Evolutionary conservation across 257 asterid genomes (phyloP), one percentile per base, ranked within the genome.

Genomic region (Nicotiana otophora): DNA sequence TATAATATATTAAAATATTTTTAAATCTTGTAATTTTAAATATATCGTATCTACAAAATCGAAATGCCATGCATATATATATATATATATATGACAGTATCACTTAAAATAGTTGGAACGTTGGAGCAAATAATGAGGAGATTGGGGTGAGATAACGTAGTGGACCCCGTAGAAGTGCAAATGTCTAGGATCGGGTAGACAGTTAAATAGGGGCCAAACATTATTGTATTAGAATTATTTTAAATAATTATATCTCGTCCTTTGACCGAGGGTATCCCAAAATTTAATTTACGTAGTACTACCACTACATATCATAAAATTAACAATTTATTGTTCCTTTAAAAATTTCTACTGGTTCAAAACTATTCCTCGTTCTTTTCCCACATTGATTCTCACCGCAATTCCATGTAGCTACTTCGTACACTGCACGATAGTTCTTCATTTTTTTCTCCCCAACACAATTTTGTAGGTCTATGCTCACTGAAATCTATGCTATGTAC

Each of bases 401-500:
- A 89, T 85, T 83, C 91, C 91, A 90, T 87, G 95, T 89, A 83
- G 64, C 83, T 69, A 87, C 88, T 80, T 88, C 93, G 95, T 91
- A 87, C 91, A 80, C 87, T 87, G 82, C 89, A 91, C 95, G 93
- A 87, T 88, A 67, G 82, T 83, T 80, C 70, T 61, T 81, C 7
- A 8, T 39, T 6, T 36, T 79, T 86, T 82, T 68, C 81, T 78
- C 77, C 72, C 57, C 64, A 57, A 67, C 79, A 69, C 42, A 81
- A 83, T 83, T 86, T 87, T 88, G 80, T 81, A 60, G 20, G 34
- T 84, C 82, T 67, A 85, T 77, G 54, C 28, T 88, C 90, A 83
- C 95, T 90, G 92, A 90, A 88, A 87, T 86, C 91, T 88, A 88
- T 84, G 86, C 63, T 60, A 23, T 23, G 28, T 61, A 9, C 51